A percentile compares a stretch with the other conserved stretches of the same genome.
Evolutionary conservation across 352 stramenopile genomes (phyloP).

Genomic region (Phytophthora tentaculata): DNA sequence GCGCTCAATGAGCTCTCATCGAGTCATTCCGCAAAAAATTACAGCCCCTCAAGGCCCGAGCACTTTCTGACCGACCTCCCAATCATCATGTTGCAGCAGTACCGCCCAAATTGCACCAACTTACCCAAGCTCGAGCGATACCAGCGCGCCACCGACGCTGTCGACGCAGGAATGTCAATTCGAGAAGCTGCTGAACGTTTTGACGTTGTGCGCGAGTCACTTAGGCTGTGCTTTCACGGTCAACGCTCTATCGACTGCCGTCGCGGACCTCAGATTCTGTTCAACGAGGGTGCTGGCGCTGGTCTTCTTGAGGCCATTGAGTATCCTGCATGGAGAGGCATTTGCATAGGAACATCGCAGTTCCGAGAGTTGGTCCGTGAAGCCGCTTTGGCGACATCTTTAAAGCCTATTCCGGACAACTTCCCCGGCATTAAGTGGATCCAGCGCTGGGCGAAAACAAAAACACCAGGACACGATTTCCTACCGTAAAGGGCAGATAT

Average conservation of each 20-base stretch:
- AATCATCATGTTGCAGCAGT: not conserved
- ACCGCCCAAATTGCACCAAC: not conserved
- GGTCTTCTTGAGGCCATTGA: not conserved
- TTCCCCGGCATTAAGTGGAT: no score
- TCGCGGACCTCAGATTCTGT: not conserved
- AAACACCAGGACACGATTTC: not conserved
- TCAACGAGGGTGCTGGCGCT: not conserved
- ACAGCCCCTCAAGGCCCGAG: not conserved
- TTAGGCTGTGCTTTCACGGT: not conserved
- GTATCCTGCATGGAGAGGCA: not conserved
- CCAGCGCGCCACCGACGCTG: no score
- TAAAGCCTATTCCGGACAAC: constrained; percentile 3
- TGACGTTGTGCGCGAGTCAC: not conserved
- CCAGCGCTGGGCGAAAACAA: constrained; percentile 1
- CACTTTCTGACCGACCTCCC: not conserved
- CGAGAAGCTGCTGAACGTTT: not conserved
- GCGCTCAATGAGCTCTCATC: not conserved
- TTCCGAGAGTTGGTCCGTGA: constrained; percentile 8
- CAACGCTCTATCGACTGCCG: not conserved
- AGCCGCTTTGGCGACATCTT: not conserved
- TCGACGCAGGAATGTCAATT: not conserved
- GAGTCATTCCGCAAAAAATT: not conserved
- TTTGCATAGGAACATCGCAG: constrained; percentile 4
- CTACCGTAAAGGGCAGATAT: constrained; percentile 7
- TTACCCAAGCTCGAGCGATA: not conserved